Base-by-base conservation (phyloP, 441 rosid genomes). In the Adansonia madagascariensis region DNA sequence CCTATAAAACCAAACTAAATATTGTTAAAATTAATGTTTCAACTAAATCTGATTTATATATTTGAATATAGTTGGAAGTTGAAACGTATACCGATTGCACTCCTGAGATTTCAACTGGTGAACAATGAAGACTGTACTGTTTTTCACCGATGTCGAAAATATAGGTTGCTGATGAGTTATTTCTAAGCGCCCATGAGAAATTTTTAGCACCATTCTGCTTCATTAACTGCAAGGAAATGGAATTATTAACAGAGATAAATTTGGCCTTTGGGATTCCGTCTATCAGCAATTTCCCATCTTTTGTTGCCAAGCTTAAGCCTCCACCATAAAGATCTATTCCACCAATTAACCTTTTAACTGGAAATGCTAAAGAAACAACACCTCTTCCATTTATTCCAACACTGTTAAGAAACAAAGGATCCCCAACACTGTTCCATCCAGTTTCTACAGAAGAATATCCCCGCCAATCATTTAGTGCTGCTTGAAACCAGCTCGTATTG, bases 341-440 rank as follows among this genome's bases (percentile, higher is more conserved):
- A 8, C 76, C 75, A 0, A 68, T 61, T 50, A 91, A 56, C 15
- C 57, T 27, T 65, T 87, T 73, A 12, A 85, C 82, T 8, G 89
- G 75, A 87, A 86, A 86, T 71, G 90, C 94, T 61, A 89, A 43
- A 0, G 80, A 89, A 66, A 92, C 57, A 52, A 82, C 86, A n/a
- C 85, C 91, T 75, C 49, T 82, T 74, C 71, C 80, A 44, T 52
- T 0, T 60, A 89, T 39, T 65, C 80, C 57, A 47, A 72, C 85
- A 0, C 85, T 77, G 24, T 78, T 89, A 14, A 86, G 80, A 75
- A 92, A 66, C 14, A 90, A 43, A 73, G 66, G 56, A 53, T 86
- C 84, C 0, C 79, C 77, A 18, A 44, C 78, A 7, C 63, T 24
- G 52, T 74, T 88, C 85, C 89, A 83, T 50, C 88, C 80, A 0